These are phyloP conservation scores for Acacia crassicarpa DNA, from an alignment of 306 rosid species.

Conservation along the genomic window DNA sequence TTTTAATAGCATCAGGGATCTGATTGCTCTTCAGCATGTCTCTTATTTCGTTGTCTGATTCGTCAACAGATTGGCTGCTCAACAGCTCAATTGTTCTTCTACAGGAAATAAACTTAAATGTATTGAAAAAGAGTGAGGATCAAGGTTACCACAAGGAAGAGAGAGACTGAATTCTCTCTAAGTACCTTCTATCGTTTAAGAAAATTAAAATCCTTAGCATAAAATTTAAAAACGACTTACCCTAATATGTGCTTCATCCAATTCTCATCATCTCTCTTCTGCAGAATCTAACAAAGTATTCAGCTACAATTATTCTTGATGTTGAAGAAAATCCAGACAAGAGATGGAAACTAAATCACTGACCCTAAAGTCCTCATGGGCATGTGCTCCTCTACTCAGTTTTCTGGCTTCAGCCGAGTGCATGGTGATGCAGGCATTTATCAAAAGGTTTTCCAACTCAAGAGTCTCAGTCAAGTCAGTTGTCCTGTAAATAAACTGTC, in stretches of 20 bases:
- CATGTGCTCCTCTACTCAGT: conserved; percentile 67
- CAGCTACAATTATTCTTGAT: not conserved
- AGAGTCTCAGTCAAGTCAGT: no score
- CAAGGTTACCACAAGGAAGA: not conserved
- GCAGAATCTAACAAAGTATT: conserved; percentile 44
- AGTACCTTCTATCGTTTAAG: not conserved
- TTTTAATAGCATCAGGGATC: conserved; percentile 53
- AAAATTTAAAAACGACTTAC: conserved; percentile 50
- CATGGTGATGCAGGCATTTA: no score
- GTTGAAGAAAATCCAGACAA: not conserved
- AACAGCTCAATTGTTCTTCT: not conserved
- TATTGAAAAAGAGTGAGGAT: not conserved
- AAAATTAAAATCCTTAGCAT: not conserved
- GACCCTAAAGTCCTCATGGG: conserved; percentile 87
- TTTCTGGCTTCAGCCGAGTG: no score
- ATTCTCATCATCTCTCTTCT: conserved; percentile 89
- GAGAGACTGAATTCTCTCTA: not conserved
- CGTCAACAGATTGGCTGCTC: not conserved
- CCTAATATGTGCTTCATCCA: conserved; percentile 95
- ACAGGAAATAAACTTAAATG: not conserved
- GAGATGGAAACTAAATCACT: conserved; percentile 18
- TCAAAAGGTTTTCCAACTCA: no score
- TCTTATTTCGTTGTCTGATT: conserved; percentile 26
- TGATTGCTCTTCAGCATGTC: conserved; percentile 52
- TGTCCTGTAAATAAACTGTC: no score